phyloP scores from a whole-genome alignment of 2,329 filamentous ascomycete genomes.

The Stagonosporopsis cucurbitacearum region DNA sequence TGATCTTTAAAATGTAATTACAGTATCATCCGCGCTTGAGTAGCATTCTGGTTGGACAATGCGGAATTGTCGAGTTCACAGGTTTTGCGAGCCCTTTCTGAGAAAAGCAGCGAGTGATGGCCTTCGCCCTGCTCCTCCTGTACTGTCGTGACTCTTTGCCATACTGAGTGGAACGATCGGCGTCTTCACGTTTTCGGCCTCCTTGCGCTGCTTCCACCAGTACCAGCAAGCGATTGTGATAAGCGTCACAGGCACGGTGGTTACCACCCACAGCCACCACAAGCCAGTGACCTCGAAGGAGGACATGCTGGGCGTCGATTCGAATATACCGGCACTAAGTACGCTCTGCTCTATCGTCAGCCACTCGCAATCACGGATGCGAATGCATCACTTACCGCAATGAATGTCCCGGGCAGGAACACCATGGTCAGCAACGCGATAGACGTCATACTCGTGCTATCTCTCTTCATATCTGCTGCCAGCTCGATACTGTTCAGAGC shows the following conservation, averaged over 20 bases:
- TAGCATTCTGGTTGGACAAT: not conserved
- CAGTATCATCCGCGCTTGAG: not conserved
- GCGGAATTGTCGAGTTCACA: not conserved
- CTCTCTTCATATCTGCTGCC: conserved; percentile 33
- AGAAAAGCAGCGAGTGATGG: not conserved
- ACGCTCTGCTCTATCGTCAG: not conserved
- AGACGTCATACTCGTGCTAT: conserved; percentile 41
- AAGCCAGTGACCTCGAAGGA: conserved; percentile 13
- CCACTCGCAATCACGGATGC: not conserved
- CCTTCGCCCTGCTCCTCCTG: not conserved
- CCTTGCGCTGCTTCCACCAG: conserved; percentile 15
- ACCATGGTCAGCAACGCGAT: conserved; percentile 45
- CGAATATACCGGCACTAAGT: conserved; percentile 7
- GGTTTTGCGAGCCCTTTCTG: not conserved
- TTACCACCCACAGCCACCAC: conserved; percentile 18
- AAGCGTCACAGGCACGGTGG: conserved; percentile 17
- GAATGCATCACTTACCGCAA: conserved; percentile 1
- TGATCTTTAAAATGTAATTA: too few relatives aligned
- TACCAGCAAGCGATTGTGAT: conserved; percentile 17
- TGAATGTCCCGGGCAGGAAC: conserved; percentile 30
- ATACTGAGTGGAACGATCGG: not conserved
- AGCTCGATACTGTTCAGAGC: conserved; percentile 39
- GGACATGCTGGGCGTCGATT: not conserved
- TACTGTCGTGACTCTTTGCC: not conserved
- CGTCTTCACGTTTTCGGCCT: not conserved